Conservation (phyloP, 1,139 yeast species). For the Hyphopichia fennica region DNA sequence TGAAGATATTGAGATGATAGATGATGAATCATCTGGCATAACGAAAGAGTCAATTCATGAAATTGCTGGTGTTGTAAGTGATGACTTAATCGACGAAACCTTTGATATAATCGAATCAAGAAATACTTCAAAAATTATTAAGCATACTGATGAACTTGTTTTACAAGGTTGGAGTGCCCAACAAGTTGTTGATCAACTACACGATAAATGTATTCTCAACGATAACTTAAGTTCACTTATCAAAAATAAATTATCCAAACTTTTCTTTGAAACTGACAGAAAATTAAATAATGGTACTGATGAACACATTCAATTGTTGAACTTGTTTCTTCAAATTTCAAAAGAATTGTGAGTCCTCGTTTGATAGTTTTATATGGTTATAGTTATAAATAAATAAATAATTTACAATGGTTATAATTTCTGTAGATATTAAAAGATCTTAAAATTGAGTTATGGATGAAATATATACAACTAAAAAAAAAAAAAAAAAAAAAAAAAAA, state of each 20-base stretch:
- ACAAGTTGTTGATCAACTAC: constrained; percentile 76
- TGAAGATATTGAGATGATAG: constrained; percentile 22
- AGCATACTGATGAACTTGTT: constrained; percentile 54
- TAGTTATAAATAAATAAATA: too few species aligned
- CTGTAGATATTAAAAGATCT: too few species aligned
- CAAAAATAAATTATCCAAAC: constrained; percentile 64
- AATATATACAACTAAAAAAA: background rate
- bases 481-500: background rate
- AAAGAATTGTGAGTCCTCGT: constrained; percentile 14
- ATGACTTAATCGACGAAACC: constrained; percentile 46
- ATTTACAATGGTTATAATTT: too few species aligned
- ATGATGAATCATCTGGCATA: constrained; percentile 24
- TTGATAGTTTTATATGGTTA: too few species aligned
- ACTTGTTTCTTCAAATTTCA: constrained; percentile 62
- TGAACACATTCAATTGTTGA: constrained; percentile 82
- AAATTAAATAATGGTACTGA: constrained; percentile 83
- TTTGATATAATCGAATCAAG: constrained; percentile 39
- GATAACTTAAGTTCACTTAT: constrained; percentile 52
- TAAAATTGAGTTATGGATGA: background rate
- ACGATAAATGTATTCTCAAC: constrained; percentile 65
- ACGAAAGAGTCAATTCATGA: constrained; percentile 57
- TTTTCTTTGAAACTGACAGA: constrained; percentile 74
- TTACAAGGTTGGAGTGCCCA: constrained; percentile 87
- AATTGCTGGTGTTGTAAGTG: constrained; percentile 83
- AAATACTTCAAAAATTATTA: constrained; percentile 37